phyloP scores from a whole-genome alignment of 345 rosid species.

The Carallia pectinifolia region DNA sequence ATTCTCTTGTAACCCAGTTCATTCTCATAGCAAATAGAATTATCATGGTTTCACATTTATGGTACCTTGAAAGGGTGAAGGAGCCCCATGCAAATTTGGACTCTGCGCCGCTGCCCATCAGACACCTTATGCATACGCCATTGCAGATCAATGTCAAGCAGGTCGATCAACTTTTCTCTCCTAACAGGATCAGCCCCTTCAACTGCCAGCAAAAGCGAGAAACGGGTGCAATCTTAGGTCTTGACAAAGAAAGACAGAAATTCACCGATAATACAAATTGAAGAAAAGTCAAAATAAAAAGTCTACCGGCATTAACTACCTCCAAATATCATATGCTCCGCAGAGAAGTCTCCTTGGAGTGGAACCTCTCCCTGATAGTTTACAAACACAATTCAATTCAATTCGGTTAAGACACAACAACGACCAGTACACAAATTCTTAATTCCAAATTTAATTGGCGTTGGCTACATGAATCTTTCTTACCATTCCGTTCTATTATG shows the following conservation, averaged over 20 bases:
- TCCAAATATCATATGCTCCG: constrained; percentile 96
- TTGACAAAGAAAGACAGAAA: not conserved
- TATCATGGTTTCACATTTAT: constrained; percentile 4
- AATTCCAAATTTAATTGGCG: too few relatives aligned
- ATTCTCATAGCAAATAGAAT: not conserved
- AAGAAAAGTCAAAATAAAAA: not conserved
- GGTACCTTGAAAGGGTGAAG: constrained; percentile 86
- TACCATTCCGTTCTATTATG: too few relatives aligned
- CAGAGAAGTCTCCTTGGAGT: constrained; percentile 95
- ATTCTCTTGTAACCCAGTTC: not conserved
- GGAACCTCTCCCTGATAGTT: constrained; percentile 81
- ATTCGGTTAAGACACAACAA: not conserved
- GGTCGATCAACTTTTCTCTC: constrained; percentile 82
- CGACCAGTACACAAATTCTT: too few relatives aligned
- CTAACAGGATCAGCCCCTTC: constrained; percentile 85
- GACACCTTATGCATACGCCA: constrained; percentile 99
- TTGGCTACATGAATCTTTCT: too few relatives aligned
- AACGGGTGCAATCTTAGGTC: not conserved
- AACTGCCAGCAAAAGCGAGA: constrained; percentile 43
- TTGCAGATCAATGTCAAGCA: constrained; percentile 86
- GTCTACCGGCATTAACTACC: constrained; percentile 36
- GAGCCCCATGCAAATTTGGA: constrained; percentile 98
- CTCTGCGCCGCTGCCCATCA: constrained; percentile 96
- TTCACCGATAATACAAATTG: not conserved
- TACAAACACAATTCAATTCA: constrained; percentile 11